Conservation (phyloP, 192 early-diverging fungal genomes). For the Ambispora gerdemannii region DNA sequence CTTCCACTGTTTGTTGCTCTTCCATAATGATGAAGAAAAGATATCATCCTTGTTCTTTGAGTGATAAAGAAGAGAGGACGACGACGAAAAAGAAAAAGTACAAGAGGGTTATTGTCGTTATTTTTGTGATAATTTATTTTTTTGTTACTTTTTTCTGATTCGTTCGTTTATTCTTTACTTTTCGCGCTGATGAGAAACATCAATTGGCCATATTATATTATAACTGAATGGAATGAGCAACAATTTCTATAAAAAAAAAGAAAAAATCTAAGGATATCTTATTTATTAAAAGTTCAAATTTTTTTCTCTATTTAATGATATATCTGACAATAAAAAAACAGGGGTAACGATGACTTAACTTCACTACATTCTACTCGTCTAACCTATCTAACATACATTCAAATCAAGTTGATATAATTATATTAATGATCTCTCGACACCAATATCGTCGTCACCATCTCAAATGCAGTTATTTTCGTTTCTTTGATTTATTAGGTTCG, state of each 20-base stretch:
- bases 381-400: too few species aligned
- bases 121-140: neutral
- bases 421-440: neutral
- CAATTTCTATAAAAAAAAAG: too few species aligned
- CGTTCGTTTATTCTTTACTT: too few species aligned
- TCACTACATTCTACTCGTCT: too few species aligned
- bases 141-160: neutral
- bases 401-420: neutral
- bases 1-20: neutral
- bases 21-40: constrained; percentile 4
- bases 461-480: neutral
- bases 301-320: neutral
- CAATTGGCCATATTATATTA: neutral
- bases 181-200: neutral
- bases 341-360: too few species aligned
- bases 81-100: neutral
- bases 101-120: neutral
- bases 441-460: neutral
- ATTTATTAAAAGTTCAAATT: neutral
- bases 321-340: neutral
- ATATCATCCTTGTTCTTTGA: constrained; percentile 23
- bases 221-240: neutral
- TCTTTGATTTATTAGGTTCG: neutral
- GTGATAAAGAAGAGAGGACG: neutral
- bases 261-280: too few species aligned